A percentile compares a stretch with the other conserved stretches of the same genome.
Evolutionary conservation across 2,329 filamentous ascomycete species (phyloP).

Genomic region (Curvularia eragrostidis): DNA sequence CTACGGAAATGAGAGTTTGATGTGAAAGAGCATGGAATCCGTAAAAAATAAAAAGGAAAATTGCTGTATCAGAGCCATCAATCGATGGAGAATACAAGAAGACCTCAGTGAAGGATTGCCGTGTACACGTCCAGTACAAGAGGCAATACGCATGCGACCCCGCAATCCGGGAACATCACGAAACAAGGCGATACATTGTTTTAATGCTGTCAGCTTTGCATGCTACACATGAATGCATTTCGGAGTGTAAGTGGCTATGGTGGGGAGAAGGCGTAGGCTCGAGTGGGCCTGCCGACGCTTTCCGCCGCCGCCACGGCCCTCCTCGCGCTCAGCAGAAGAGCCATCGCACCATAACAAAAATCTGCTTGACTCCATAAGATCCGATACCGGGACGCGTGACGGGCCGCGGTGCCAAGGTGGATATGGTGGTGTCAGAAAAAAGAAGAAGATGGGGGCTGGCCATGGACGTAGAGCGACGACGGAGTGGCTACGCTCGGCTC

Average conservation of each 20-base stretch:
- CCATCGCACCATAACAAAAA: conserved; percentile 12
- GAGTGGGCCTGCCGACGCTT: conserved; percentile 28
- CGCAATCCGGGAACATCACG: not conserved
- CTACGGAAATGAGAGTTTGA: not conserved
- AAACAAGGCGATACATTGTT: not conserved
- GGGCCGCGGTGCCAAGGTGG: conserved; percentile 14
- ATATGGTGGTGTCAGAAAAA: conserved; percentile 18
- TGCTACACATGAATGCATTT: not conserved
- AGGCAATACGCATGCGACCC: not conserved
- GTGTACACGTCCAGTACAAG: not conserved
- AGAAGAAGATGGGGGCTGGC: conserved; percentile 9
- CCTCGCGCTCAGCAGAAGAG: conserved; percentile 16
- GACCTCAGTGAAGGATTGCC: not conserved
- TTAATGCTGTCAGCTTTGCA: not conserved
- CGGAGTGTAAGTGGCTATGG: not conserved
- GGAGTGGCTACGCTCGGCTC: conserved; percentile 30
- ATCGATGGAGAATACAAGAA: not conserved
- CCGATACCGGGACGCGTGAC: conserved; percentile 26
- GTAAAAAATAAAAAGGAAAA: not conserved
- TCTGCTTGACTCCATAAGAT: conserved; percentile 14
- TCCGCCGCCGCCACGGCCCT: conserved; percentile 25
- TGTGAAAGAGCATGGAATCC: not conserved
- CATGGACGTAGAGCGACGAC: conserved; percentile 13
- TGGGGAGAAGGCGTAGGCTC: not conserved
- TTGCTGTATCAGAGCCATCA: not conserved